Evolutionary conservation across 202 grass and related monocot species (phyloP).

Genomic region (Carex arenaria): DNA sequence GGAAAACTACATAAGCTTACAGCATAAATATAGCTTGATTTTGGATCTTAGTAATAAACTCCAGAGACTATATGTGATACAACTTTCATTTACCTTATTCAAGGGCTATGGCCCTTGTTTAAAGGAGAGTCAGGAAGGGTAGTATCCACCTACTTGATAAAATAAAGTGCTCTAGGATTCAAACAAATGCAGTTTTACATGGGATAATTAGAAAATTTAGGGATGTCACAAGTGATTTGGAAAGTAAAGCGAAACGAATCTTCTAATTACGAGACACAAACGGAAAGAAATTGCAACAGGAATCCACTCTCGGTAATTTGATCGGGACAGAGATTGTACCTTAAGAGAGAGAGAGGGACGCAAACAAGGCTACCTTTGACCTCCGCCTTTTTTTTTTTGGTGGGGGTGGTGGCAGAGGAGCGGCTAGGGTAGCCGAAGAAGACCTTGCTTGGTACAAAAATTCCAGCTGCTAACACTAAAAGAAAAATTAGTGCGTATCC

Average conservation of each 20-base stretch:
- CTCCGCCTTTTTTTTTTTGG: not conserved
- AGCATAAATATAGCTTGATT: not conserved
- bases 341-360: not conserved
- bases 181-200: not conserved
- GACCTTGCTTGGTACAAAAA: not conserved
- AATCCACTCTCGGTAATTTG: not conserved
- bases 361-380: not conserved
- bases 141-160: not conserved
- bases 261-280: not conserved
- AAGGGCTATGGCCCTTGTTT: not conserved
- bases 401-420: not conserved
- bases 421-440: not conserved
- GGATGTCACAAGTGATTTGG: not conserved
- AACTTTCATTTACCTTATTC: not conserved
- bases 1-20: not conserved
- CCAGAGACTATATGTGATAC: not conserved
- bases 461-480: not conserved
- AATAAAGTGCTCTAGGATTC: not conserved
- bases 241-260: not conserved
- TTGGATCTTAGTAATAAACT: not conserved
- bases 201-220: not conserved
- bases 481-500: too few relatives aligned
- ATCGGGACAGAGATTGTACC: not conserved
- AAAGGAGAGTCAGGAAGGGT: not conserved
- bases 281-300: not conserved